Conservation (phyloP, 2,329 filamentous ascomycete species). For the Pseudogymnoascus sp. region DNA sequence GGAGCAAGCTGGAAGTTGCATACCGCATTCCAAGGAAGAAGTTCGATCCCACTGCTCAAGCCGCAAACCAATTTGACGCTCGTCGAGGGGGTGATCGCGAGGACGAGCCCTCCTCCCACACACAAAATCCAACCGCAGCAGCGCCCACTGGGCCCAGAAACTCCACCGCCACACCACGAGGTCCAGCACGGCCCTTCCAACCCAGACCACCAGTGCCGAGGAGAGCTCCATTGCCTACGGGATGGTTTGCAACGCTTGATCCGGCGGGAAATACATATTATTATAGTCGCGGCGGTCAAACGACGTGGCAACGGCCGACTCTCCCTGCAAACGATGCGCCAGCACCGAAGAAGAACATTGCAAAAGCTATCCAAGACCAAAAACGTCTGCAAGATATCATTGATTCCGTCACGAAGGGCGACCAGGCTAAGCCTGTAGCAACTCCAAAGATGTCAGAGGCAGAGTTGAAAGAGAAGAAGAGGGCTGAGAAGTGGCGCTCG, state of each 20-base stretch:
- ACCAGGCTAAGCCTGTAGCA: slow-evolving; percentile 32
- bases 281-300: slow-evolving; percentile 68
- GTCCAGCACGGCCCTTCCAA: slow-evolving; percentile 38
- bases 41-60: slow-evolving; percentile 56
- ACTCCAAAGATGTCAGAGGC: slow-evolving; percentile 30
- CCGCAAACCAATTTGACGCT: slow-evolving; percentile 46
- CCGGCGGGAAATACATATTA: slow-evolving; percentile 70
- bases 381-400: slow-evolving; percentile 67
- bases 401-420: slow-evolving; percentile 68
- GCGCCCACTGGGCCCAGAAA: slow-evolving; percentile 38
- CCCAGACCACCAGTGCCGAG: slow-evolving; percentile 46
- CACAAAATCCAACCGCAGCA: slow-evolving; percentile 16
- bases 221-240: slow-evolving; percentile 61
- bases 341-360: slow-evolving; percentile 46
- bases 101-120: slow-evolving; percentile 34
- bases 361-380: slow-evolving; percentile 40
- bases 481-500: slow-evolving; percentile 62
- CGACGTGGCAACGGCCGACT: slow-evolving; percentile 75
- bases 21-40: slow-evolving; percentile 93
- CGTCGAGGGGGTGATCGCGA: slow-evolving; percentile 56
- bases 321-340: slow-evolving; percentile 51
- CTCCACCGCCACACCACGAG: slow-evolving; percentile 16
- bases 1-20: slow-evolving; percentile 81
- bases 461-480: slow-evolving; percentile 44
- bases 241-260: slow-evolving; percentile 71